Evolutionary conservation across 768 basidiomycete species (phyloP).

Genomic region (Zangia roseola): DNA sequence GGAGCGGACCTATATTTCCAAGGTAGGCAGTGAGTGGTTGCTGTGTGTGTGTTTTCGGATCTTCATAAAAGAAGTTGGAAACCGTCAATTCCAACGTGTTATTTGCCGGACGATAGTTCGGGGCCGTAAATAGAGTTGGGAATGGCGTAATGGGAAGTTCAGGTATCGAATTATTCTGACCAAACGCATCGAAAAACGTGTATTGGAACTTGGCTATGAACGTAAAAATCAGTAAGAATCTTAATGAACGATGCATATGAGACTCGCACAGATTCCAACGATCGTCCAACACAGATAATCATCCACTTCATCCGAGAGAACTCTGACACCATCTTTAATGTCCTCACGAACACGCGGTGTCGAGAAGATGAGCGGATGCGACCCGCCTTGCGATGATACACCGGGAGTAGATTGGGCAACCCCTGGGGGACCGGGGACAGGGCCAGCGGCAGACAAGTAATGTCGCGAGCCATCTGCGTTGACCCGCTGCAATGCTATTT

Average conservation of each 20-base stretch:
- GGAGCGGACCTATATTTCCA: conserved; percentile 84
- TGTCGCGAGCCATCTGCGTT: conserved; percentile 81
- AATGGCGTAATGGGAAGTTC: conserved; percentile 85
- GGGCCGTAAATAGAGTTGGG: conserved; percentile 81
- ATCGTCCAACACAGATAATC: conserved; percentile 97
- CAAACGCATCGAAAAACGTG: conserved; percentile 90
- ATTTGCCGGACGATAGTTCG: conserved; percentile 64
- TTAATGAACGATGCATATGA: conserved; percentile 1
- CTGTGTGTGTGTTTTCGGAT: conserved; percentile 60
- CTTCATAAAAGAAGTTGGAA: conserved; percentile 84
- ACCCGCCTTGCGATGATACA: conserved; percentile 71
- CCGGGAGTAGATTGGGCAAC: conserved; percentile 73
- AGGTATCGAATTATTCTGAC: conserved; percentile 73
- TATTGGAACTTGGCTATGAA: conserved; percentile 85
- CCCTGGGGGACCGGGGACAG: conserved; percentile 73
- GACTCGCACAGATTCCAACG: conserved; percentile 82
- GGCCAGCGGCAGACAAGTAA: conserved; percentile 87
- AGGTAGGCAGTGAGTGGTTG: conserved; percentile 86
- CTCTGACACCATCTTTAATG: conserved; percentile 69
- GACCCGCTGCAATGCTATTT: conserved; percentile 85
- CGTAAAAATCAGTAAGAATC: conserved; percentile 19
- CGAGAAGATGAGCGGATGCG: conserved; percentile 78
- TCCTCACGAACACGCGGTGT: conserved; percentile 81
- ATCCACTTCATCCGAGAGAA: conserved; percentile 86
- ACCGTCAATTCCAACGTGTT: conserved; percentile 83